Conservation (phyloP, 2,329 filamentous ascomycete species). For the Ophidiomyces ophidiicola region DNA sequence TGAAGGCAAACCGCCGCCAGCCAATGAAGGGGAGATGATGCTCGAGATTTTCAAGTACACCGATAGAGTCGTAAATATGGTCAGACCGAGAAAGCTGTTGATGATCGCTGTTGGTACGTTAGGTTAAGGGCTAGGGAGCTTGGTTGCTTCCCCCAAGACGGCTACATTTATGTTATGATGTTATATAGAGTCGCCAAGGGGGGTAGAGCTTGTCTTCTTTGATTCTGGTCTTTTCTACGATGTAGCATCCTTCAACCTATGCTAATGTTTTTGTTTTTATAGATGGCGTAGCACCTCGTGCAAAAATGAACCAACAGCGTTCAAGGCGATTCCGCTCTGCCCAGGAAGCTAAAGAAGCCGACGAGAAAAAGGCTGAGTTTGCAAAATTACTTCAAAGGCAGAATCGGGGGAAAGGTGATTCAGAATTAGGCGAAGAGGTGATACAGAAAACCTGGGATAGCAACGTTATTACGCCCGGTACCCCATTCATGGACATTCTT, state of each 20-base stretch:
- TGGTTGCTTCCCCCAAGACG: conserved; percentile 18
- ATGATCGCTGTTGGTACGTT: conserved; percentile 83
- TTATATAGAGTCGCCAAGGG: conserved; percentile 22
- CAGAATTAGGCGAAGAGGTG: conserved; percentile 48
- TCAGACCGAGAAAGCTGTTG: conserved; percentile 82
- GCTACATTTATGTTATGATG: conserved; percentile 22
- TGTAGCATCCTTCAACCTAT: conserved; percentile 5
- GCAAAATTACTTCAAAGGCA: conserved; percentile 72
- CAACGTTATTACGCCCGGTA: conserved; percentile 83
- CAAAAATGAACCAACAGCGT: conserved; percentile 99
- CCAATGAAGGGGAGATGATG: conserved; percentile 99
- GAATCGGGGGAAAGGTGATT: conserved; percentile 52
- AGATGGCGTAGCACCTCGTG: conserved; percentile 94
- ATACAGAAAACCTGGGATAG: conserved; percentile 87
- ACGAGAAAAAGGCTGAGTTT: conserved; percentile 78
- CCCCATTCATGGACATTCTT: conserved; percentile 96
- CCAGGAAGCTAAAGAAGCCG: conserved; percentile 88
- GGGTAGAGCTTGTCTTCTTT: conserved; percentile 18
- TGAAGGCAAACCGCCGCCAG: conserved; percentile 79
- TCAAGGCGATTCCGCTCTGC: conserved; percentile 89
- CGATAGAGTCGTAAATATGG: conserved; percentile 98
- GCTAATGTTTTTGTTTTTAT: conserved; percentile 20
- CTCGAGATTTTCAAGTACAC: conserved; percentile 95
- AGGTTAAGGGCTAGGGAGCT: conserved; percentile 10
- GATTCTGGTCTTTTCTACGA: conserved; percentile 2